A percentile compares a stretch with the other conserved stretches of the same genome.
These are phyloP conservation scores for Debaryomycetaceae sp. DNA, from an alignment of 1,139 yeast species.

Conservation along the genomic window DNA sequence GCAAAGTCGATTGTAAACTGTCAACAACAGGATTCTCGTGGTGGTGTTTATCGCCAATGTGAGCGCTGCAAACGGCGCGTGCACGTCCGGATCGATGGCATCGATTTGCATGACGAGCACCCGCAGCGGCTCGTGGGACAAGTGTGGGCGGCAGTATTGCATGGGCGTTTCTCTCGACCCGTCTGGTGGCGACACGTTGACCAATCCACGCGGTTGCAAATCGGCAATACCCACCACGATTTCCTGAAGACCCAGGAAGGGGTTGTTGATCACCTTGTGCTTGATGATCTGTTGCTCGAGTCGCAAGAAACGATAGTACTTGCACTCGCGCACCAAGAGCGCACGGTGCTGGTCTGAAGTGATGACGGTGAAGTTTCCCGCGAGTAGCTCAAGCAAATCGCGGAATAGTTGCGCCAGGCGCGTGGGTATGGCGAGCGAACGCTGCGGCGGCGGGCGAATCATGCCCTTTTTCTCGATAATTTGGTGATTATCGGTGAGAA, in stretches of 20 bases:
- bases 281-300: conserved; percentile 69
- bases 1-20: conserved; percentile 23
- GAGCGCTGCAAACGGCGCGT: too few species aligned
- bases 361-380: conserved; percentile 50
- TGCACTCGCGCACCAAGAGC: conserved; percentile 61
- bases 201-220: conserved; percentile 40
- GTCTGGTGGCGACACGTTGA: conserved; percentile 17
- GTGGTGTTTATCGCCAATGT: conserved; percentile 28
- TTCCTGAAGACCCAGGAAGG: conserved; percentile 46
- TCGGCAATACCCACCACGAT: conserved; percentile 52
- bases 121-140: conserved; percentile 36
- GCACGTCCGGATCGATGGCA: conserved; percentile 21
- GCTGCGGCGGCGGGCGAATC: conserved; percentile 74
- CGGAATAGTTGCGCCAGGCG: conserved; percentile 56
- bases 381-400: conserved; percentile 54
- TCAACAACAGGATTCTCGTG: conserved; percentile 22
- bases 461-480: conserved; percentile 36
- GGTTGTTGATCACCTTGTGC: conserved; percentile 47
- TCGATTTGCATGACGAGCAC: conserved; percentile 56
- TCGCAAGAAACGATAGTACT: conserved; percentile 70
- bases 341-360: conserved; percentile 51
- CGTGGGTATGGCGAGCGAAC: conserved; percentile 49
- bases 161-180: conserved; percentile 18
- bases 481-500: conserved; percentile 43
- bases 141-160: conserved; percentile 56